A percentile compares a stretch with the other conserved stretches of the same genome.
These are phyloP conservation scores for Mariannaea sp. DNA, from an alignment of 2,329 filamentous ascomycete genomes.

Conservation along the genomic window DNA sequence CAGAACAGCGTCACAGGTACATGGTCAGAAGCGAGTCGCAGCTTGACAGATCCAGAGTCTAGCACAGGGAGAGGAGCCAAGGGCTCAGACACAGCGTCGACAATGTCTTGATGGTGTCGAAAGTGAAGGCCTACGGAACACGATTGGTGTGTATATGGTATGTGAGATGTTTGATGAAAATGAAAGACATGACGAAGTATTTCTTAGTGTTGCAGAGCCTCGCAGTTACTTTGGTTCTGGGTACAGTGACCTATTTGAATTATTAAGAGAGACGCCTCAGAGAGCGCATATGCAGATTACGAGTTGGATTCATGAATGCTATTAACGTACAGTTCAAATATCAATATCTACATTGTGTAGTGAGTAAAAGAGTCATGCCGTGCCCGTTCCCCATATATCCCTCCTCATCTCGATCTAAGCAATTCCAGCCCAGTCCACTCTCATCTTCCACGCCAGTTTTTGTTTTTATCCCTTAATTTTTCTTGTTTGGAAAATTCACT, in stretches of 20 bases:
- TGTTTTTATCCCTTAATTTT: background rate
- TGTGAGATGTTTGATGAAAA: conserved; percentile 6
- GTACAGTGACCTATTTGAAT: background rate
- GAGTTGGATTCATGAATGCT: background rate
- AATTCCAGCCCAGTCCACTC: background rate
- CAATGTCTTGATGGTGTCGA: conserved; percentile 31
- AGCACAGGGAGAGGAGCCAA: conserved; percentile 42
- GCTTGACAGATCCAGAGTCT: conserved; percentile 45
- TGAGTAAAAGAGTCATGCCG: background rate
- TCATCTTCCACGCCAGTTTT: background rate
- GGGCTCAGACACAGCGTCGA: conserved; percentile 47
- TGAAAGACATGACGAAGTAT: background rate
- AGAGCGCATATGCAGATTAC: conserved; percentile 2
- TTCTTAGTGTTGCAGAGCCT: conserved; percentile 5
- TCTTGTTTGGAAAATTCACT: background rate
- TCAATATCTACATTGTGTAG: background rate
- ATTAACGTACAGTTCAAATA: background rate
- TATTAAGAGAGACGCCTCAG: background rate
- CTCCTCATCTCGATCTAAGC: background rate
- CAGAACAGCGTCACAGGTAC: conserved; percentile 29
- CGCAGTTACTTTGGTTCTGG: background rate
- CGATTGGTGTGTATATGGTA: background rate
- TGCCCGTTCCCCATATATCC: background rate
- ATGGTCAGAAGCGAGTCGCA: conserved; percentile 46
- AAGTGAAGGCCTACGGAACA: background rate